Percentiles rank a stretch among this genome's conserved stretches.
phyloP scores from a whole-genome alignment of 306 rosid species.

The Rosa lucieae region DNA sequence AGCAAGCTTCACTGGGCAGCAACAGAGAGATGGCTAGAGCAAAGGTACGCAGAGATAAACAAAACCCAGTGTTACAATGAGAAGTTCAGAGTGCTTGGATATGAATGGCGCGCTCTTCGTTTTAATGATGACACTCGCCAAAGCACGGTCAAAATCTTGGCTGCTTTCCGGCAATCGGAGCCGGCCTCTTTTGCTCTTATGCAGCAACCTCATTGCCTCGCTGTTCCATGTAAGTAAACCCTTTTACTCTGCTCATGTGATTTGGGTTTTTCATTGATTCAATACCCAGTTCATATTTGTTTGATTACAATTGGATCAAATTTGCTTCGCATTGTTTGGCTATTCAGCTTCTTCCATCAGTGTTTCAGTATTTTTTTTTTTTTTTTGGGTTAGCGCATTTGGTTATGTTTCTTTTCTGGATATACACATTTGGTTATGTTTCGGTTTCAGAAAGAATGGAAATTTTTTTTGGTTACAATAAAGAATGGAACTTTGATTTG shows the following conservation, averaged over 20 bases:
- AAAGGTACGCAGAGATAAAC: slow-evolving; percentile 52
- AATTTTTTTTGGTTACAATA: background rate
- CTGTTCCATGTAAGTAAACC: slow-evolving; percentile 75
- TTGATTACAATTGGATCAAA: background rate
- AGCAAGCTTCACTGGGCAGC: slow-evolving; percentile 53
- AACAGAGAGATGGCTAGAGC: slow-evolving; percentile 67
- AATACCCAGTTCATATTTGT: too few species aligned
- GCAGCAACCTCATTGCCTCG: slow-evolving; percentile 92
- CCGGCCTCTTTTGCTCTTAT: slow-evolving; percentile 57
- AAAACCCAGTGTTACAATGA: slow-evolving; percentile 30
- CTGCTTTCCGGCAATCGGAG: slow-evolving; percentile 45
- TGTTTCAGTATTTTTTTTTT: too few species aligned
- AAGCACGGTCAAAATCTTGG: slow-evolving; percentile 78
- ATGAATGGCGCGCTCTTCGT: slow-evolving; percentile 90
- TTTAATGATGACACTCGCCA: slow-evolving; percentile 83
- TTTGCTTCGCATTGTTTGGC: background rate
- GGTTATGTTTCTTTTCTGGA: background rate
- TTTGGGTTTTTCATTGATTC: background rate
- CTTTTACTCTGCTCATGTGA: background rate
- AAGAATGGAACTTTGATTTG: slow-evolving; percentile 4
- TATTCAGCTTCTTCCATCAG: too few species aligned
- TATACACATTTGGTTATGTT: background rate
- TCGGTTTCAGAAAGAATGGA: background rate
- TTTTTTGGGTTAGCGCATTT: too few species aligned
- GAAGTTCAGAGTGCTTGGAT: slow-evolving; percentile 66